Evolutionary conservation across 1,284 basidiomycete genomes (phyloP), one percentile per base, ranked within the genome.

Genomic region (Peniophora sp.): DNA sequence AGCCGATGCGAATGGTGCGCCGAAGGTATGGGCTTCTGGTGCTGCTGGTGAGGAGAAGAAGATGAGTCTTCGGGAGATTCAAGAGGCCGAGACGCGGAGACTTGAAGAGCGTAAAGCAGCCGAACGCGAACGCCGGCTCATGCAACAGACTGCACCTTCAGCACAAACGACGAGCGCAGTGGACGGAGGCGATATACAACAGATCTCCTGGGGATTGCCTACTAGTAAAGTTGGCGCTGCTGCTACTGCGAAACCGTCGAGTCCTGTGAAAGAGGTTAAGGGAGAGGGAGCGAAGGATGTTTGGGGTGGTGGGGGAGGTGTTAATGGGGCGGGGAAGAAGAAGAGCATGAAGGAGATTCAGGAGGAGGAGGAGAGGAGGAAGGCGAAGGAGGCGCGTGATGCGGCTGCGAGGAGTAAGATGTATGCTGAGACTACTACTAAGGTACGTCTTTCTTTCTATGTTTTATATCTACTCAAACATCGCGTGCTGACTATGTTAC

Each of bases 311-410:
- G n/a, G n/a, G n/a, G n/a, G 74, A 49, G 64, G 79, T 12, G 64
- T 69, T 1, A 81, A 85, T 57, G 56, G 72, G 3, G 63, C 71
- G 3, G 67, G 73, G 2, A 71, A 81, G 6, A 96, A 94, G 73
- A 97, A 95, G 78, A 91, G 91, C 2, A 88, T 99, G 83, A 97
- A 95, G 74, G 94, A 99, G 71, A 99, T 99, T 46, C 92, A 97
- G 66, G 94, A 98, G 66, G 96, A 99, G 62, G 96, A 99, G 65
- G 89, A 97, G 69, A 79, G 73, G 57, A 77, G 85, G 57, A 93
- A 92, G 74, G 86, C 83, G 63, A 64, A 72, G 50, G 75, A 71
- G 1, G 69, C 73, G 14, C 87, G 84, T 60, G 85, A 89, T 55
- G 77, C 76, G 46, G 70, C 73, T 49, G 75, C 77, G 19, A 68